Percentiles rank a stretch among this genome's conserved stretches.
phyloP scores from a whole-genome alignment of 1,284 basidiomycete species.

The Pseudozyma tsukubaensis region DNA sequence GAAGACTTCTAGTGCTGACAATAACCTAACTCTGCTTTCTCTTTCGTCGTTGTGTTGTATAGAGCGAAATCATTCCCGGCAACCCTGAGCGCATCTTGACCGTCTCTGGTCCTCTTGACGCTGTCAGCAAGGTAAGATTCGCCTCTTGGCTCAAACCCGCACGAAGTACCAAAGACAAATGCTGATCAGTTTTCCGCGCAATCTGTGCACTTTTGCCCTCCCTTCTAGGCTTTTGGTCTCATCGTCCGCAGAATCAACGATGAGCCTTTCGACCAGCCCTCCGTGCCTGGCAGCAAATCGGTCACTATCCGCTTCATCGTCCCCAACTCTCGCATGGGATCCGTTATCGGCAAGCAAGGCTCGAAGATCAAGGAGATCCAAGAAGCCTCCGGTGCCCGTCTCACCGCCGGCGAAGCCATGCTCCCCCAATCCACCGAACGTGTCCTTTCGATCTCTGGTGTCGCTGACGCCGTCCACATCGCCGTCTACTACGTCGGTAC shows the following conservation, averaged over 20 bases:
- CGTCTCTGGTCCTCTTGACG: conserved; percentile 95
- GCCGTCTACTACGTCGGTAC: conserved; percentile 99
- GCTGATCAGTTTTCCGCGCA: neutral
- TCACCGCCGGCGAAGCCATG: conserved; percentile 98
- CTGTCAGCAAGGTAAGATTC: conserved; percentile 89
- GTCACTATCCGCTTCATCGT: conserved; percentile 98
- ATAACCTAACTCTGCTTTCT: neutral
- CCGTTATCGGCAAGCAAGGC: conserved; percentile 96
- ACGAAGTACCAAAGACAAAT: neutral
- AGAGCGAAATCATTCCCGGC: conserved; percentile 72
- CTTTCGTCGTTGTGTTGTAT: neutral
- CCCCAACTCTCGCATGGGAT: conserved; percentile 98
- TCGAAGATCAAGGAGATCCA: conserved; percentile 99
- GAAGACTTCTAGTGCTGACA: neutral
- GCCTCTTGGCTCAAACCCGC: neutral
- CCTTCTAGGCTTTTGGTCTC: conserved; percentile 88
- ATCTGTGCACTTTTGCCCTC: neutral
- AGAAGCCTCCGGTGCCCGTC: conserved; percentile 92
- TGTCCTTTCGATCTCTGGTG: conserved; percentile 94
- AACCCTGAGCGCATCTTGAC: conserved; percentile 98
- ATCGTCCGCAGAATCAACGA: conserved; percentile 99
- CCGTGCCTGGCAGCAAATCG: conserved; percentile 94
- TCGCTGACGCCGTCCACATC: conserved; percentile 99
- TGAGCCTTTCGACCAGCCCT: conserved; percentile 96
- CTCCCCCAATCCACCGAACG: conserved; percentile 94